Percentiles rank a stretch among this genome's conserved stretches.
Evolutionary conservation across 78 protist genomes (phyloP).

Genomic region (Emiliania huxleyi): DNA sequence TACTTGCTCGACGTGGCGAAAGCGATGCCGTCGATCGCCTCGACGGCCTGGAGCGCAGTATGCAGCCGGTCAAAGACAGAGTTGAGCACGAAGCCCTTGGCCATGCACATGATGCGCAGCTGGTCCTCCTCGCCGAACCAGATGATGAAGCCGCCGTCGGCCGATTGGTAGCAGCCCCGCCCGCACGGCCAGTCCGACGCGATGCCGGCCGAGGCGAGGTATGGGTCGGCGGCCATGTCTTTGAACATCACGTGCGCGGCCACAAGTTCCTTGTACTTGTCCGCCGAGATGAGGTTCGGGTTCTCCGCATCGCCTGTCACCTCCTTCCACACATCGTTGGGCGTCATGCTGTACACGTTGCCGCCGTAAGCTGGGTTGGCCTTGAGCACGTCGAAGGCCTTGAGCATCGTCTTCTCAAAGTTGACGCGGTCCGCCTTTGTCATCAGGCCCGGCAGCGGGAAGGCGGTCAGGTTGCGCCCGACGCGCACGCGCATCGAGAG

Average conservation of each 20-base stretch:
- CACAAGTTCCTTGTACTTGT: neutral
- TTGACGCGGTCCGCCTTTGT: neutral
- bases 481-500: conserved; percentile 4
- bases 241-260: neutral
- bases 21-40: neutral
- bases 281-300: neutral
- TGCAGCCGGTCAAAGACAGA: neutral
- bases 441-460: neutral
- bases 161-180: neutral
- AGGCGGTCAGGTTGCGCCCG: neutral
- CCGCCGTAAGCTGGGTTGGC: neutral
- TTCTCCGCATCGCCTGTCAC: neutral
- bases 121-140: neutral
- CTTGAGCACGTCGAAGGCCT: neutral
- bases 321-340: no score
- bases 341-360: no score
- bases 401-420: neutral
- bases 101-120: neutral
- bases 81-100: neutral
- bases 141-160: neutral
- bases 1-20: neutral
- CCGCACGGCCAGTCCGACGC: neutral
- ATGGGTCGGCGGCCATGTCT: neutral
- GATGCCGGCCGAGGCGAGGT: neutral
- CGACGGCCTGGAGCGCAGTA: neutral